Base-by-base conservation (phyloP, 2,329 filamentous ascomycete species). In the Calcarisporium arbuscula region DNA sequence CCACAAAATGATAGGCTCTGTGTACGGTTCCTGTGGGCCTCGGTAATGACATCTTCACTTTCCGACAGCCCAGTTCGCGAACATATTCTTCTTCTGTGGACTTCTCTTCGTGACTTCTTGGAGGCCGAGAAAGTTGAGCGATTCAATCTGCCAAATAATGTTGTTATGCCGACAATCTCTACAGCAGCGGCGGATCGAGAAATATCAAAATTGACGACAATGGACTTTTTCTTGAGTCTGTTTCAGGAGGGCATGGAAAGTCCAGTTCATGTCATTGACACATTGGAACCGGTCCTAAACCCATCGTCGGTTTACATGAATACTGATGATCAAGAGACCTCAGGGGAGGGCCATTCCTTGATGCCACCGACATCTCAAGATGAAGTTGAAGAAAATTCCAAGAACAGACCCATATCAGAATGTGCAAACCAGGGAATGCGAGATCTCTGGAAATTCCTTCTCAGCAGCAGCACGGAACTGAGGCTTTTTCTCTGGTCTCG, bases 171-270 rank as follows among this genome's bases (percentile, higher is more conserved):
- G 0, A 85, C 92, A 42, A 74, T 98, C 32, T 95, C 90, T 0
- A 63, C 78, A 3, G 72, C 74, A n/a, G 85, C 87, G 1, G 81
- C 92, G 7, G 89, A 96, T 43, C 80, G 87, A 35, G 90, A 98
- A 54, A 82, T 95, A 18, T 90, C 86, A 10, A 88, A 89, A 49
- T 71, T 96, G 21, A 95, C 86, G 11, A 96, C 90, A 1, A 92
- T 94, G 76, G 90, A 95, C 52, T 96, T 96, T 57, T 96, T 98
- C 58, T 71, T 88, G 32, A 85, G 81, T 23, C 75, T 98, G 1
- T 96, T 96, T 54, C 83, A 85, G 40, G 80, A 88, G 23, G 83
- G 92, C 38, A 75, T 81, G 39, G 79, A 82, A 30, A 82, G 95
- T 46, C 85, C 90, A 0, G 74, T 90, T 10, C 74, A 81, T 5